Percentiles rank a stretch among this genome's conserved stretches.
These are phyloP conservation scores for Camptophora hylomeconis DNA, from an alignment of 2,329 filamentous ascomycete genomes.

Conservation along the genomic window DNA sequence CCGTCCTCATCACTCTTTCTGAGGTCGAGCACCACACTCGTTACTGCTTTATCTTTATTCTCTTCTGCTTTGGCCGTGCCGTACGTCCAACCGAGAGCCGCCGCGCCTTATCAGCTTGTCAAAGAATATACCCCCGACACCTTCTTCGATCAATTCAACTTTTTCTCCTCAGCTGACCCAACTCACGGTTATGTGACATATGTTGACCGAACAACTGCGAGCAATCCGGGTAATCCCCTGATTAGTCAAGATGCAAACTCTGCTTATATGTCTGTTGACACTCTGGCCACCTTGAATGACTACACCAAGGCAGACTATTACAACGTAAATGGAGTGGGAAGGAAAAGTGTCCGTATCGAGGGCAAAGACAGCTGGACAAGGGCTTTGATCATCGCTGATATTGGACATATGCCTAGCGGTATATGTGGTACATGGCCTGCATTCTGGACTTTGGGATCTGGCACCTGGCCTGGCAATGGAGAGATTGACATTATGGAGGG, in stretches of 20 bases:
- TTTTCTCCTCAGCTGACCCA: constrained; percentile 33
- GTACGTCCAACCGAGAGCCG: constrained; percentile 2
- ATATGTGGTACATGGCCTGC: constrained; percentile 38
- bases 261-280: constrained; percentile 34
- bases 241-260: too few relatives aligned
- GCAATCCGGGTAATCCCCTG: too few relatives aligned
- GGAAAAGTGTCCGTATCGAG: constrained; percentile 32
- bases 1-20: constrained; percentile 19
- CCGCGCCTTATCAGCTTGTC: constrained; percentile 23
- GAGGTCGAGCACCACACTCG: constrained; percentile 18
- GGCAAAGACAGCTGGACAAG: constrained; percentile 31
- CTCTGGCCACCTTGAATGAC: constrained; percentile 20
- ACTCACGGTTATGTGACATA: constrained; percentile 35
- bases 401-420: constrained; percentile 33
- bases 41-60: constrained; percentile 15
- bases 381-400: constrained; percentile 34
- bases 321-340: constrained; percentile 28
- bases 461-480: constrained; percentile 29
- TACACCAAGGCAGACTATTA: constrained; percentile 23
- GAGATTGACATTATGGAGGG: constrained; percentile 43
- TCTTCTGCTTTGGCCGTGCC: constrained; percentile 11
- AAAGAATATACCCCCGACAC: constrained; percentile 31
- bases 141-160: constrained; percentile 38
- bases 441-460: constrained; percentile 26
- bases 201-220: too few relatives aligned